Evolutionary conservation across 192 early-diverging fungal species (phyloP), one percentile per base, ranked within the genome.

Genomic region (Chytriomyces sp.): DNA sequence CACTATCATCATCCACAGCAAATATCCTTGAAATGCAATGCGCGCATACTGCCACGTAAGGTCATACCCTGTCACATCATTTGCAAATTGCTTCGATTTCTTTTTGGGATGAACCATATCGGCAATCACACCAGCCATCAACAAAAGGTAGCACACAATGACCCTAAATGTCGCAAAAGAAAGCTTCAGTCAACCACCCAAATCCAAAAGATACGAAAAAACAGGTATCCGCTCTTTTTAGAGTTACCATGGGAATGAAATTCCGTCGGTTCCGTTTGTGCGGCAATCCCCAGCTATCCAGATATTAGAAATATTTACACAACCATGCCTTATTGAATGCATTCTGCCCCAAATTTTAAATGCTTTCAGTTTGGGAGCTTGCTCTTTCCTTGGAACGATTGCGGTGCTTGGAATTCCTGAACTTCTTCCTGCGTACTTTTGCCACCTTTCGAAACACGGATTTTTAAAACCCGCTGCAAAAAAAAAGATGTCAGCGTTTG

Each of bases 201-300:
- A 35, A 35, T 35, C 35, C 3, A 35, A 57, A 57, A 1, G 0
- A 57, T 4, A 5, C 13, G 13, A 20, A 13, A 13, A 57, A 57
- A 13, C 53, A 57, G 13, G 16, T 20, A 57, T 57, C 16, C 13
- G 53, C 53, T 13, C 53, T 3, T 57, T 53, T 10, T 53, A 7
- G 16, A 69, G 35, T 26, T 24, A 20, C 68, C 68, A 73, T 49
- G 71, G 71, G 49, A 73, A 73, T 26, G 71, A n/a, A 45, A 48
- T n/a, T n/a, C 60, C 72, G 16, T n/a, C 9, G 6, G 72, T 73
- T 63, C 72, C 72, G 45, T 57, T 63, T 23, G 9, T 45, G 10
- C 72, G 57, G 9, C 45, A 35, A 20, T 20, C n/a, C 7, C 45
- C 13, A 45, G 8, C 24, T 11, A 73, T 10, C 72, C 72, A 73